A percentile compares a stretch with the other conserved stretches of the same genome.
Conservation (phyloP, 2,329 filamentous ascomycete species). For the Myriosclerotinia scirpicola region DNA sequence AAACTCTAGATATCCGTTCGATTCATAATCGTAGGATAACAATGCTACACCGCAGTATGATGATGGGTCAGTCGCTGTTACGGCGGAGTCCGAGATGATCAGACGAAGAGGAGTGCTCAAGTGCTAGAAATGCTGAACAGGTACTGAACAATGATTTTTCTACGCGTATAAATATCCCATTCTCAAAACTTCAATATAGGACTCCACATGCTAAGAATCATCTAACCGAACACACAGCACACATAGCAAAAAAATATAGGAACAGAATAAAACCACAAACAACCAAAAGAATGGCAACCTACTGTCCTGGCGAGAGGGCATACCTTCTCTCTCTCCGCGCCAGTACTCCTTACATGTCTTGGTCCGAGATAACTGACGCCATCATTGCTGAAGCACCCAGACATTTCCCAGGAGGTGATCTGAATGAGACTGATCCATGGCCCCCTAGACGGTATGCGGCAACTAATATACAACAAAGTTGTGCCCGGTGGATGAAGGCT, state of each 20-base stretch:
- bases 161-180: too few relatives aligned
- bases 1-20: too few relatives aligned
- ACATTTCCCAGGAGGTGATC: not conserved
- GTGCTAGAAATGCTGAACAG: too few relatives aligned
- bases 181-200: too few relatives aligned
- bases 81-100: too few relatives aligned
- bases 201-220: too few relatives aligned
- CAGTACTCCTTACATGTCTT: not conserved
- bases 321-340: not conserved
- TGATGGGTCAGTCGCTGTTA: too few relatives aligned
- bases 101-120: too few relatives aligned
- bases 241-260: not conserved
- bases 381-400: not conserved
- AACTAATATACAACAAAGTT: not conserved
- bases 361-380: not conserved
- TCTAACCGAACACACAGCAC: too few relatives aligned
- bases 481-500: not conserved
- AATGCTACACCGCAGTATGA: too few relatives aligned
- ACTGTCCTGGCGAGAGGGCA: not conserved
- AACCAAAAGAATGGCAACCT: not conserved
- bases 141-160: too few relatives aligned
- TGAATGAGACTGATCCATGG: not conserved
- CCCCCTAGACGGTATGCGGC: not conserved
- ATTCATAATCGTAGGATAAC: too few relatives aligned
- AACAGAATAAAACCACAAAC: not conserved